Conservation (phyloP, 345 rosid species). For the Eucalyptus virginea region DNA sequence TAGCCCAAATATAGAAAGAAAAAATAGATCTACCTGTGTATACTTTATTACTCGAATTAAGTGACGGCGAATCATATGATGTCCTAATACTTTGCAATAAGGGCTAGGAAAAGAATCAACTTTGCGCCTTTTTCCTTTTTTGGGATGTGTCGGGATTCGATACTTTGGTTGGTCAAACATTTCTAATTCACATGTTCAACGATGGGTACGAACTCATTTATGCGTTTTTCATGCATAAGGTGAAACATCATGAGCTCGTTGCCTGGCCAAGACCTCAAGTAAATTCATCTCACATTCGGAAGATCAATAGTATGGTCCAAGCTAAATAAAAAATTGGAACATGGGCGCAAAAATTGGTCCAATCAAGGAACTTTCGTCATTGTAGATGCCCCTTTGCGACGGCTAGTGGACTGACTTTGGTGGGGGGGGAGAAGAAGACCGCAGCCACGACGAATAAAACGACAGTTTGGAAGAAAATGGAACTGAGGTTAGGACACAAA, state of each 20-base stretch:
- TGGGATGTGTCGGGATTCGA: no score
- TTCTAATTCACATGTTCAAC: neutral
- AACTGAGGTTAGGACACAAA: neutral
- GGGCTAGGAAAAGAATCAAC: neutral
- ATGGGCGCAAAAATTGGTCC: neutral
- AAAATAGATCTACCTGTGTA: no score
- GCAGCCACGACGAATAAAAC: neutral
- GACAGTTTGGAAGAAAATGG: neutral
- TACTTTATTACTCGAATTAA: neutral
- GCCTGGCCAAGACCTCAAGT: neutral
- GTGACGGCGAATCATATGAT: neutral
- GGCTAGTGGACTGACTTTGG: neutral
- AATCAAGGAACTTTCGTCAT: neutral
- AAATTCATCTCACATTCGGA: neutral
- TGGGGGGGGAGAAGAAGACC: neutral
- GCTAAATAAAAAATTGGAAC: neutral
- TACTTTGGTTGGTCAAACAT: neutral
- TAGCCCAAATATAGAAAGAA: neutral
- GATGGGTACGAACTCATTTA: neutral
- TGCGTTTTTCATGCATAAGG: neutral
- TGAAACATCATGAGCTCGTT: neutral
- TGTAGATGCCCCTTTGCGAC: neutral
- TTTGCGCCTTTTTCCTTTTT: neutral
- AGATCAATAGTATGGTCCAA: neutral
- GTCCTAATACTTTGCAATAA: neutral